phyloP scores from a whole-genome alignment of 306 rosid species.

The Cucurbita ficifolia region DNA sequence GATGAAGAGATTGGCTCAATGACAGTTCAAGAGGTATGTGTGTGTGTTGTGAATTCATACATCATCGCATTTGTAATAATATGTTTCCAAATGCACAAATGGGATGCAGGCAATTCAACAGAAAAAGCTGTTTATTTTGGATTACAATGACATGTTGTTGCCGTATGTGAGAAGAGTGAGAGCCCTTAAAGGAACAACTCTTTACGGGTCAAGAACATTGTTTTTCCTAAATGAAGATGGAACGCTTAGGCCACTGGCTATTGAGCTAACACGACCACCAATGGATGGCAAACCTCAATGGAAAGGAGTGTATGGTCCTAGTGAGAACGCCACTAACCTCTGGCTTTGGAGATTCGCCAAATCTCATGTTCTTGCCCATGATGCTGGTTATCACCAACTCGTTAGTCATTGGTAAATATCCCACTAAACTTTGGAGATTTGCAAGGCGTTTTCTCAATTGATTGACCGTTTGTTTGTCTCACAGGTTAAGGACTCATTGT shows the following conservation, averaged over 20 bases:
- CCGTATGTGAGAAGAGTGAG: conserved; percentile 54
- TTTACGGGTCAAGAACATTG: conserved; percentile 67
- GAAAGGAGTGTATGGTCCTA: conserved; percentile 37
- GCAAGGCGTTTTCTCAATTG: neutral
- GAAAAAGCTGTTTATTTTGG: conserved; percentile 54
- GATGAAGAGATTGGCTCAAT: conserved; percentile 19
- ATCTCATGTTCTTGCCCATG: conserved; percentile 77
- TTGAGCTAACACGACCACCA: conserved; percentile 64
- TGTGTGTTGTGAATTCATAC: neutral
- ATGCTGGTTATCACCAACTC: conserved; percentile 65
- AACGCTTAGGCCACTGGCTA: conserved; percentile 47
- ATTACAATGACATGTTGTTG: conserved; percentile 59
- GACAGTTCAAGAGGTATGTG: conserved; percentile 23
- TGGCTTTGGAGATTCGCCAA: conserved; percentile 95
- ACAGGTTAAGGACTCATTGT: conserved; percentile 74
- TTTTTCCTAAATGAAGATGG: conserved; percentile 35
- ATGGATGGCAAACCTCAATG: conserved; percentile 53
- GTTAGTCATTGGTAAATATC: conserved; percentile 54
- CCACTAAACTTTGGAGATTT: neutral
- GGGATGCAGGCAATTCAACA: conserved; percentile 37
- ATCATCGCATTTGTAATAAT: neutral
- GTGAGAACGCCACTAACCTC: conserved; percentile 44
- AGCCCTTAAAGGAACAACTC: conserved; percentile 35
- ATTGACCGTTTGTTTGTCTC: neutral
- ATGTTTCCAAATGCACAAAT: neutral